Evolutionary conservation across 2,329 filamentous ascomycete genomes (phyloP).

Genomic region (Fusarium sp.): DNA sequence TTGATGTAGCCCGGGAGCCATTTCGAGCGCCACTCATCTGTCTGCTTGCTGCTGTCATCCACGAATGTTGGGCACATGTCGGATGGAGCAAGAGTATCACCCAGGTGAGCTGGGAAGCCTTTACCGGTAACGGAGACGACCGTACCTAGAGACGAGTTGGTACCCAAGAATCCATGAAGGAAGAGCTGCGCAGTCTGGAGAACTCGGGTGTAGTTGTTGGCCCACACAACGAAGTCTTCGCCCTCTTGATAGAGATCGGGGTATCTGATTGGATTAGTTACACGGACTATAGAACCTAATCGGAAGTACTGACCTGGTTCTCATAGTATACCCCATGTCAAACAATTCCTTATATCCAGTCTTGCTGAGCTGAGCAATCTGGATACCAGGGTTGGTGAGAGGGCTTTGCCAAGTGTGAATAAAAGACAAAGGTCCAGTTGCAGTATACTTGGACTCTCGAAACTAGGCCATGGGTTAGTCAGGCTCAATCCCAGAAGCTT

Average conservation of each 20-base stretch:
- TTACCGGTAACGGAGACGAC: constrained; percentile 71
- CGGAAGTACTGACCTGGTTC: constrained; percentile 54
- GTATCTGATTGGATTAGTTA: constrained; percentile 51
- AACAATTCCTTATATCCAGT: constrained; percentile 74
- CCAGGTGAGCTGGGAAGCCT: constrained; percentile 64
- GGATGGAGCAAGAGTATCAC: constrained; percentile 73
- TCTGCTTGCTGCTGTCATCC: constrained; percentile 64
- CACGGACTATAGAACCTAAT: no score
- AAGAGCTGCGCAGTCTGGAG: constrained; percentile 74
- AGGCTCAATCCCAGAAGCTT: accelerated
- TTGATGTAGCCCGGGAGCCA: constrained; percentile 66
- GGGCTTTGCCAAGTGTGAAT: constrained; percentile 70
- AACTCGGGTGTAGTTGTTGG: constrained; percentile 75
- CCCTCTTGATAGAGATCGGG: constrained; percentile 64
- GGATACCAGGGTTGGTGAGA: constrained; percentile 65
- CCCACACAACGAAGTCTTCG: constrained; percentile 70
- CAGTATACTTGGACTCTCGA: constrained; percentile 65
- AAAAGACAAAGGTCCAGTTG: constrained; percentile 67
- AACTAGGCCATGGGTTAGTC: constrained; percentile 56
- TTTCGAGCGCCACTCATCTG: constrained; percentile 62
- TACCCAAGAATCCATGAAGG: constrained; percentile 71
- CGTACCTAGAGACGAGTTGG: constrained; percentile 64
- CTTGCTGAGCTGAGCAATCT: constrained; percentile 70
- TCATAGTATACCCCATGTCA: constrained; percentile 66
- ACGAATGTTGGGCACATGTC: constrained; percentile 72